phyloP scores from a whole-genome alignment of 257 asterid species.

The Jaltomata sinuosa region DNA sequence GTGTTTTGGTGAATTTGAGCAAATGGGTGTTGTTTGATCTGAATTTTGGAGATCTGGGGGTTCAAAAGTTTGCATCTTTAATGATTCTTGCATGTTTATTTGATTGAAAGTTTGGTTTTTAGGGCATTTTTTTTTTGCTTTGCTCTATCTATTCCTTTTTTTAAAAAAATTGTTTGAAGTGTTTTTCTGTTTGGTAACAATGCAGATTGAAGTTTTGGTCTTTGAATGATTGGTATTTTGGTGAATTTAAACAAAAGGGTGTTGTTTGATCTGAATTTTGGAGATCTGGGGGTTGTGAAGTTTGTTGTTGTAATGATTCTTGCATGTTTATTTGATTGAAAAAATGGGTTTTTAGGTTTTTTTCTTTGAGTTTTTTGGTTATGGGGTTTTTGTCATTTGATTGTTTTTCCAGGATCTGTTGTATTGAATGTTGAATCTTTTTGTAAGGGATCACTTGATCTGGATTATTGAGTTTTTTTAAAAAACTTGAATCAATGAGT shows the following conservation, averaged over 20 bases:
- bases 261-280: constrained; percentile 52
- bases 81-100: constrained; percentile 19
- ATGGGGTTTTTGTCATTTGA: background rate
- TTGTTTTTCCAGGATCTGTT: constrained; percentile 1
- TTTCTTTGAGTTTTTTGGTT: background rate
- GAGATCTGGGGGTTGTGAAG: constrained; percentile 41
- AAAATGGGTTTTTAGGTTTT: background rate
- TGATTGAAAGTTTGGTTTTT: constrained; percentile 22
- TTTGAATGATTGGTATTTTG: constrained; percentile 15
- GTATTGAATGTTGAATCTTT: constrained; percentile 16
- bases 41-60: constrained; percentile 48
- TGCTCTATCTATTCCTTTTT: constrained; percentile 40
- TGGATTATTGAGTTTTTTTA: background rate
- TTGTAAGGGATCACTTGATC: constrained; percentile 5
- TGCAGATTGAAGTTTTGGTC: constrained; percentile 33
- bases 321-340: constrained; percentile 13
- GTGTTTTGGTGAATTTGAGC: constrained; percentile 11
- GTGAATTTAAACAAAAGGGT: constrained; percentile 19
- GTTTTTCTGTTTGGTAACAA: constrained; percentile 7
- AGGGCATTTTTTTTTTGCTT: constrained; percentile 7
- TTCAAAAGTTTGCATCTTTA: constrained; percentile 1
- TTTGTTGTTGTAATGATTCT: constrained; percentile 1
- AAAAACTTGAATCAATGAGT: too few species aligned
- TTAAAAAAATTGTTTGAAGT: too few species aligned
- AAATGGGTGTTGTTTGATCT: constrained; percentile 51